Percentiles rank a stretch among this genome's conserved stretches.
Evolutionary conservation across 768 basidiomycete species (phyloP).

Genomic region (Rubroboletus satanas): DNA sequence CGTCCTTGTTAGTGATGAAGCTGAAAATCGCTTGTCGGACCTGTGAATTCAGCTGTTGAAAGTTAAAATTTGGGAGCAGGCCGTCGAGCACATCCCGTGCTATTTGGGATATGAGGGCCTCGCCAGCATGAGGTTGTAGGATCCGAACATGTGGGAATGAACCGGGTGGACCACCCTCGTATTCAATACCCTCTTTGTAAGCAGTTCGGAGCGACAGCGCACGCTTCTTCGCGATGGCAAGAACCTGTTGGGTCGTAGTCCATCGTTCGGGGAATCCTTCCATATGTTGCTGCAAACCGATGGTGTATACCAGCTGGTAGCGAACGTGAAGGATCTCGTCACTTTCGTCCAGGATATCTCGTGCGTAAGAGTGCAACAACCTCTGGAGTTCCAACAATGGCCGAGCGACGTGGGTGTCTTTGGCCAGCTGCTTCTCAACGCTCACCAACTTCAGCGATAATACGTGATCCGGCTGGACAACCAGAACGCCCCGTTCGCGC

Average conservation of each 20-base stretch:
- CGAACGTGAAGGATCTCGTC: slow-evolving; percentile 28
- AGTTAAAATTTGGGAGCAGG: slow-evolving; percentile 10
- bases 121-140: background rate
- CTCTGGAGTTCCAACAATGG: slow-evolving; percentile 21
- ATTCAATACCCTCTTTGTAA: background rate
- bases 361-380: slow-evolving; percentile 17
- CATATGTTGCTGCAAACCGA: slow-evolving; percentile 24
- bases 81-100: slow-evolving; percentile 5
- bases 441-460: slow-evolving; percentile 46
- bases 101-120: background rate
- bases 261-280: slow-evolving; percentile 34
- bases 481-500: slow-evolving; percentile 36
- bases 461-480: slow-evolving; percentile 50
- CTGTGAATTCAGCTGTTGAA: background rate
- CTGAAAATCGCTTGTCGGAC: background rate
- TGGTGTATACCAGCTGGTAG: slow-evolving; percentile 34
- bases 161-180: background rate
- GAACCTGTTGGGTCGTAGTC: slow-evolving; percentile 27
- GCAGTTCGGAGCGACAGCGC: background rate
- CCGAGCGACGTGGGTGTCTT: background rate
- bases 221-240: slow-evolving; percentile 14
- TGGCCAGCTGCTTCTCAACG: slow-evolving; percentile 31
- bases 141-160: slow-evolving; percentile 21
- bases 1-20: background rate
- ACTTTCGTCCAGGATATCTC: slow-evolving; percentile 26